Evolutionary conservation across 306 rosid genomes (phyloP).

Genomic region (Fragaria iinumae): DNA sequence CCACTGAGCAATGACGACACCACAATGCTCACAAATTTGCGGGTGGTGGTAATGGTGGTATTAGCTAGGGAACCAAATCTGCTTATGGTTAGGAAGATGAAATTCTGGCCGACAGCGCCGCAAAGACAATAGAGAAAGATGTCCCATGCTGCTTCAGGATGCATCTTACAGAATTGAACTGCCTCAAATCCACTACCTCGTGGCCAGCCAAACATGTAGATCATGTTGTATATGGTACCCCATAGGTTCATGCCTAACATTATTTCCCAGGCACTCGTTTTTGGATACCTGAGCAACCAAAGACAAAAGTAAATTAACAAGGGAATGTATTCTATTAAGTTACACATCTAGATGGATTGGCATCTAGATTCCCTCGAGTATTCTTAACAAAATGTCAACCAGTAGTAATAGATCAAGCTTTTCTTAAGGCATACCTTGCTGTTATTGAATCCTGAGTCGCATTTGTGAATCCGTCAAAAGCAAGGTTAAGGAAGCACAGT

Average conservation of each 20-base stretch:
- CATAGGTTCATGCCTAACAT: constrained; percentile 98
- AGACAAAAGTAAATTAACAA: not conserved
- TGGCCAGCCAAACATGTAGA: constrained; percentile 94
- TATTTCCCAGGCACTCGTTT: constrained; percentile 94
- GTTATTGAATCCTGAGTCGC: constrained; percentile 98
- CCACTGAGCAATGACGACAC: constrained; percentile 90
- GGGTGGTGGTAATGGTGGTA: constrained; percentile 96
- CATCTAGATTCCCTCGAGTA: not conserved
- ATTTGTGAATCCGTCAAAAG: constrained; percentile 98
- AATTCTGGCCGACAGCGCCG: constrained; percentile 98
- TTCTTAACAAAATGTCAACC: not conserved
- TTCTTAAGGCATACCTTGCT: constrained; percentile 48
- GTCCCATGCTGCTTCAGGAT: constrained; percentile 97
- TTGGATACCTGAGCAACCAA: constrained; percentile 62
- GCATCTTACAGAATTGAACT: constrained; percentile 69
- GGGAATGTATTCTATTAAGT: not conserved
- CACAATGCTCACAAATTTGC: constrained; percentile 95
- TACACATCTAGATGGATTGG: not conserved
- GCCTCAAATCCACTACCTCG: constrained; percentile 72
- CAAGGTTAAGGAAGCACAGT: constrained; percentile 87
- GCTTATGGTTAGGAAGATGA: constrained; percentile 91
- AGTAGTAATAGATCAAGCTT: not conserved
- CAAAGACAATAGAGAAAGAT: constrained; percentile 81
- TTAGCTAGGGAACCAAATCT: constrained; percentile 90
- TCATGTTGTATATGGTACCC: constrained; percentile 90